Base-by-base conservation (phyloP, 176 grass and related monocot species). In the Themeda triandra region DNA sequence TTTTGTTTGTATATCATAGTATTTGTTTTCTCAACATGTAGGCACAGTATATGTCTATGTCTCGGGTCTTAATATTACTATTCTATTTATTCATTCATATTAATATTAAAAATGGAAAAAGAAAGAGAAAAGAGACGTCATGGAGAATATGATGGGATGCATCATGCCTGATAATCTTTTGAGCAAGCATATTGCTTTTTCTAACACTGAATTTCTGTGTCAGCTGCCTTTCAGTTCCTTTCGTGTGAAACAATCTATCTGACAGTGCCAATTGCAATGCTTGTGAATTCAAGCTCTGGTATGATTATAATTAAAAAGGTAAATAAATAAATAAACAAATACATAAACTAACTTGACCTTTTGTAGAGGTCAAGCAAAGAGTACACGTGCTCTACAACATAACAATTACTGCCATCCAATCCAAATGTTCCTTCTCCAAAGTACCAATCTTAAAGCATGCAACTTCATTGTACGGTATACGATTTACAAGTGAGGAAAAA, bases 371-470 rank as follows among this genome's bases (percentile, higher is more conserved):
- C 44, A 73, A n/a, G 3, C 58, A 62, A 62, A 62, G 10, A 63
- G 4, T 62, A 27, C 59, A 62, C n/a, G 53, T 60, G 23, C 58
- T 25, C n/a, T 62, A 12, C 2, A 45, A 40, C 40, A 17, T 4
- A 33, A 23, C 13, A 45, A 14, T 75, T 53, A 75, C 71, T 11
- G n/a, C 6, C 65, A 68, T 80, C 64, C 29, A 37, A 33, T n/a
- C n/a, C n/a, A n/a, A n/a, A 67, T 66, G 78, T 35, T 68, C 29
- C 63, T 24, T 33, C 11, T 84, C 5, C 13, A 32, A 76, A 63
- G 67, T 84, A 63, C 73, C 8, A 64, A 78, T 84, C 81, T 24
- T 31, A 84, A 83, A 82, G 33, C 80, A 59, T 14, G 32, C 5
- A 31, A n/a, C 31, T 36, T 6, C 21, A 80, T 25, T 21, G 45